Evolutionary conservation across 164 flowering plant genomes (phyloP).

Genomic region (Magnolia officinalis): DNA sequence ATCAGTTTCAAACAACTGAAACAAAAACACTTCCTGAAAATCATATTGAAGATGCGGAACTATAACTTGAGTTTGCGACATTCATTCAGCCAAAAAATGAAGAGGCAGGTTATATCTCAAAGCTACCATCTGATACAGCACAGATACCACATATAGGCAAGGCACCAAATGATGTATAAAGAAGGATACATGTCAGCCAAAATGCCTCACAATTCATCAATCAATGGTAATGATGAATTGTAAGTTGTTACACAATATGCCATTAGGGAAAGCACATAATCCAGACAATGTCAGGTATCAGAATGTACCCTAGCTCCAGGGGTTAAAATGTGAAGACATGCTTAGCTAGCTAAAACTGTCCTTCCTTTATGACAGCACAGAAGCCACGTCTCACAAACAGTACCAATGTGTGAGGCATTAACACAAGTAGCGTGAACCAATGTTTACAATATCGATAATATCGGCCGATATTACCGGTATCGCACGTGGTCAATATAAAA

Average conservation of each 20-base stretch:
- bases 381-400: too few species aligned
- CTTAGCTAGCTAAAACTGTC: constrained; percentile 10
- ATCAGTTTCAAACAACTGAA: background rate
- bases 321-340: constrained; percentile 9
- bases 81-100: background rate
- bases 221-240: background rate
- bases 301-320: constrained; percentile 9
- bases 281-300: constrained; percentile 26
- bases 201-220: background rate
- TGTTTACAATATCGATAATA: too few species aligned
- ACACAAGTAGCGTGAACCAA: too few species aligned
- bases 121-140: background rate
- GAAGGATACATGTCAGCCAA: too few species aligned
- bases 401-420: too few species aligned
- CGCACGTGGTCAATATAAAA: too few species aligned
- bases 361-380: too few species aligned
- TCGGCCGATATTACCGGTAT: too few species aligned
- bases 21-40: background rate
- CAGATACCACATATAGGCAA: background rate
- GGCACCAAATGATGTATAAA: background rate
- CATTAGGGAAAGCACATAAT: constrained; percentile 72
- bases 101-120: background rate
- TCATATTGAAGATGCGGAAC: background rate
- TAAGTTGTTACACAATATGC: constrained; percentile 12
- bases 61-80: background rate